Evolutionary conservation across 805 yeast genomes (phyloP).

Genomic region (Ogataea paradorogensis): DNA sequence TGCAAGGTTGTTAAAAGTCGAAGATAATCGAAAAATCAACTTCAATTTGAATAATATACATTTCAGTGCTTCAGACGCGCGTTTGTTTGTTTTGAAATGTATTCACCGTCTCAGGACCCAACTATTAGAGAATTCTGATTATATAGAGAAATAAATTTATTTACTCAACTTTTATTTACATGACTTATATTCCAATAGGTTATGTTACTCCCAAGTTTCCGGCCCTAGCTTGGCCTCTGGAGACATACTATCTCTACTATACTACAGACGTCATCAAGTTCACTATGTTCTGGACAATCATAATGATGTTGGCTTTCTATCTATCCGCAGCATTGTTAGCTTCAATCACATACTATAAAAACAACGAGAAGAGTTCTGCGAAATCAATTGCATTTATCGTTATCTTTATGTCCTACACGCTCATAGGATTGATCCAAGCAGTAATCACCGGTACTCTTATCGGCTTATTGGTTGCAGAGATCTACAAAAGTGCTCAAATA

Average conservation of each 20-base stretch:
- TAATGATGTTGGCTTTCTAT: constrained; percentile 63
- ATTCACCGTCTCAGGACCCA: constrained; percentile 28
- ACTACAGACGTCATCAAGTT: constrained; percentile 75
- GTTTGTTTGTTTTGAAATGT: constrained; percentile 42
- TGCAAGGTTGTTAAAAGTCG: constrained; percentile 31
- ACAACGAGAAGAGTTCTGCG: constrained; percentile 17
- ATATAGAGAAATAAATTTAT: not conserved
- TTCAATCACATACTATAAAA: constrained; percentile 44
- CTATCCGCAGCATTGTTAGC: constrained; percentile 64
- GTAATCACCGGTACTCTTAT: constrained; percentile 70
- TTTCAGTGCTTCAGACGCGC: constrained; percentile 47
- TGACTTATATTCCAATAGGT: constrained; percentile 61
- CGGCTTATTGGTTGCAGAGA: constrained; percentile 71
- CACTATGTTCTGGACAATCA: constrained; percentile 78
- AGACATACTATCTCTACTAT: constrained; percentile 61
- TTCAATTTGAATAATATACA: constrained; percentile 39
- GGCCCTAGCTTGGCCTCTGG: constrained; percentile 69
- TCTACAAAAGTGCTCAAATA: constrained; percentile 76
- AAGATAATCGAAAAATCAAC: constrained; percentile 32
- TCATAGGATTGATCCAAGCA: constrained; percentile 62
- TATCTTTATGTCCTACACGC: constrained; percentile 45
- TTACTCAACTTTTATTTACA: not conserved
- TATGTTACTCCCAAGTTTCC: constrained; percentile 80
- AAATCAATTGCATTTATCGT: constrained; percentile 32
- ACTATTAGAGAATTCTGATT: not conserved